These are phyloP conservation scores for Aspergillus glaucus DNA, from an alignment of 2,329 filamentous ascomycete genomes.

Conservation along the genomic window DNA sequence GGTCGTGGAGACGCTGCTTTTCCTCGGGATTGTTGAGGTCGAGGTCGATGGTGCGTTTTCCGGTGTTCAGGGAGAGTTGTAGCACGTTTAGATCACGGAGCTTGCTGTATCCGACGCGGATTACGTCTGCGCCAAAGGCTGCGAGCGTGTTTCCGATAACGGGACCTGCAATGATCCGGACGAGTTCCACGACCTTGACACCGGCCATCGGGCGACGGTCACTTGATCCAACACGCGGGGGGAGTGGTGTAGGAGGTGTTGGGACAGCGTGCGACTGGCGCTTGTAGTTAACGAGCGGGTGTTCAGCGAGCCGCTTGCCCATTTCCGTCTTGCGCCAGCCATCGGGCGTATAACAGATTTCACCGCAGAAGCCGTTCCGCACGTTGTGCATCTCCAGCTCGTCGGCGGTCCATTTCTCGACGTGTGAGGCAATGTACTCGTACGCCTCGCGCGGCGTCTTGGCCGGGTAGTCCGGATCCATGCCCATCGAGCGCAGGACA, in stretches of 20 bases:
- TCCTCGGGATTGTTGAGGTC: slow-evolving; percentile 43
- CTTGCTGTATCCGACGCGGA: slow-evolving; percentile 40
- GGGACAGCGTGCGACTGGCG: slow-evolving; percentile 24
- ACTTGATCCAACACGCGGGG: neutral
- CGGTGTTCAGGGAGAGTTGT: slow-evolving; percentile 17
- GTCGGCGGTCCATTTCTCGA: slow-evolving; percentile 23
- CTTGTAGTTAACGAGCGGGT: slow-evolving; percentile 36
- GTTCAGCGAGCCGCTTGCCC: slow-evolving; percentile 34
- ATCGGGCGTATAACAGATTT: slow-evolving; percentile 35
- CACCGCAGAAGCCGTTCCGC: slow-evolving; percentile 34
- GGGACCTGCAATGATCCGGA: slow-evolving; percentile 33
- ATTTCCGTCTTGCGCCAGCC: slow-evolving; percentile 37
- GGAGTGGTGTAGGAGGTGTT: slow-evolving; percentile 22
- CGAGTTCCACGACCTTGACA: slow-evolving; percentile 41
- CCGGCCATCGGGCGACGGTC: slow-evolving; percentile 27
- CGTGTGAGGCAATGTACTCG: slow-evolving; percentile 11
- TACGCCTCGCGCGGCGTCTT: slow-evolving; percentile 1
- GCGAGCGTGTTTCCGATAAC: slow-evolving; percentile 38
- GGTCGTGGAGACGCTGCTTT: slow-evolving; percentile 32
- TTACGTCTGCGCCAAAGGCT: slow-evolving; percentile 42
- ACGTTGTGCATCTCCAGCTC: slow-evolving; percentile 35
- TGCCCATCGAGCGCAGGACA: slow-evolving; percentile 38
- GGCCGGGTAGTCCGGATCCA: slow-evolving; percentile 24
- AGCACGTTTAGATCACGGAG: slow-evolving; percentile 29
- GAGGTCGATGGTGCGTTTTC: slow-evolving; percentile 27